Evolutionary conservation across 768 basidiomycete genomes (phyloP).

Genomic region (Piloderma croceum): DNA sequence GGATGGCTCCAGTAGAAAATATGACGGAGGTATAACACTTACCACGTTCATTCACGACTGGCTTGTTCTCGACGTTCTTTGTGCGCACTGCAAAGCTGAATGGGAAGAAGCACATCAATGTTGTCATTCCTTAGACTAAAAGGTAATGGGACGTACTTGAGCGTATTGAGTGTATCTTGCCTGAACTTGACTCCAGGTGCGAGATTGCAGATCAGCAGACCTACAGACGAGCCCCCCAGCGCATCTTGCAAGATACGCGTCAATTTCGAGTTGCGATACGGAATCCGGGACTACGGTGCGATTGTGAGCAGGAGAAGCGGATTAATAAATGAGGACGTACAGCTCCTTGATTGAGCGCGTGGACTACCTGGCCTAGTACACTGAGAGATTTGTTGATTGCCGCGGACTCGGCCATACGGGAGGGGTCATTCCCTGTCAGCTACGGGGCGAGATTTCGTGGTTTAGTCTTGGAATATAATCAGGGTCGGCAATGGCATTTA

Average conservation of each 20-base stretch:
- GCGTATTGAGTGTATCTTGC: conserved; percentile 84
- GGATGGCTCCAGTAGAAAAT: not conserved
- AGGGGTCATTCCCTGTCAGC: conserved; percentile 80
- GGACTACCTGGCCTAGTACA: conserved; percentile 82
- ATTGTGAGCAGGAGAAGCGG: not conserved
- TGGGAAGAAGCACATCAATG: conserved; percentile 8
- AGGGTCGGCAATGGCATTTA: too few relatives aligned
- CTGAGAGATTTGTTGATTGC: conserved; percentile 90
- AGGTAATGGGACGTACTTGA: conserved; percentile 53
- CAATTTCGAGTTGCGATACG: conserved; percentile 85
- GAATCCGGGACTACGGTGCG: conserved; percentile 59
- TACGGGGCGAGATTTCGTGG: conserved; percentile 23
- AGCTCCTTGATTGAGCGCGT: conserved; percentile 72
- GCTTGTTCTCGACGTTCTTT: conserved; percentile 82
- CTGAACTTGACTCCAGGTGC: conserved; percentile 79
- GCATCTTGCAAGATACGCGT: conserved; percentile 89
- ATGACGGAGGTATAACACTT: conserved; percentile 11
- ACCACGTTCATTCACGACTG: conserved; percentile 75
- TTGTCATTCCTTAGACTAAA: not conserved
- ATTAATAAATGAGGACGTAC: conserved; percentile 29
- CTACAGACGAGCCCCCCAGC: conserved; percentile 74
- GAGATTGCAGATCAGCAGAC: conserved; percentile 80
- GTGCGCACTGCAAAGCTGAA: conserved; percentile 73
- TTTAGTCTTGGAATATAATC: not conserved
- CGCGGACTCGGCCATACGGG: conserved; percentile 82